Conservation (phyloP, 768 basidiomycete species). For the Pholiota conissans region DNA sequence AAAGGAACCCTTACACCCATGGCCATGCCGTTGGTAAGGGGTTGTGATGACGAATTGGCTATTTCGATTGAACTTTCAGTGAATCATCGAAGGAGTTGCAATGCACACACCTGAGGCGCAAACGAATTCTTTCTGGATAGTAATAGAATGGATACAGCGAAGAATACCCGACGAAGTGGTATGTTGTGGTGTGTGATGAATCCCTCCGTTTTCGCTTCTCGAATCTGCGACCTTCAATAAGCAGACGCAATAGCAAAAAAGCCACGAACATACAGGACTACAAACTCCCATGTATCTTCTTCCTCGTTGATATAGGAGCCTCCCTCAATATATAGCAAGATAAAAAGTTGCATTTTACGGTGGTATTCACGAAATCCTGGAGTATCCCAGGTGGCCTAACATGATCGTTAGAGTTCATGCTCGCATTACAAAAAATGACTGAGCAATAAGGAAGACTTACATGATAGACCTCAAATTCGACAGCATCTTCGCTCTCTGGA, state of each 20-base stretch:
- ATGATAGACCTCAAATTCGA: conserved; percentile 91
- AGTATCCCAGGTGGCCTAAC: conserved; percentile 79
- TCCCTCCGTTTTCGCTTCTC: conserved; percentile 74
- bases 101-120: conserved; percentile 74
- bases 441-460: conserved; percentile 57
- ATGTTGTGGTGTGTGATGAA: conserved; percentile 52
- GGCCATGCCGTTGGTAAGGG: conserved; percentile 86
- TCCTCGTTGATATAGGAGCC: conserved; percentile 95
- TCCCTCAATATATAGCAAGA: conserved; percentile 91
- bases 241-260: background rate
- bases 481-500: conserved; percentile 54
- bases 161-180: conserved; percentile 94
- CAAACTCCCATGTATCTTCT: conserved; percentile 94
- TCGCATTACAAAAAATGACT: background rate
- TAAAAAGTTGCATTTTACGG: conserved; percentile 90
- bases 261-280: conserved; percentile 63
- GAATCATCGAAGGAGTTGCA: background rate
- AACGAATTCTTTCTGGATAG: conserved; percentile 86
- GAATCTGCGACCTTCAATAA: conserved; percentile 48
- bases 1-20: conserved; percentile 69
- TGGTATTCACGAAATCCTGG: conserved; percentile 92
- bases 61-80: conserved; percentile 5
- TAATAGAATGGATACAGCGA: conserved; percentile 95
- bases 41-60: conserved; percentile 95
- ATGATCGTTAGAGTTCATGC: background rate